Percentiles rank a stretch among this genome's conserved stretches.
Evolutionary conservation across 192 early-diverging fungal genomes (phyloP).

Genomic region (Pecoramyces ruminantium): DNA sequence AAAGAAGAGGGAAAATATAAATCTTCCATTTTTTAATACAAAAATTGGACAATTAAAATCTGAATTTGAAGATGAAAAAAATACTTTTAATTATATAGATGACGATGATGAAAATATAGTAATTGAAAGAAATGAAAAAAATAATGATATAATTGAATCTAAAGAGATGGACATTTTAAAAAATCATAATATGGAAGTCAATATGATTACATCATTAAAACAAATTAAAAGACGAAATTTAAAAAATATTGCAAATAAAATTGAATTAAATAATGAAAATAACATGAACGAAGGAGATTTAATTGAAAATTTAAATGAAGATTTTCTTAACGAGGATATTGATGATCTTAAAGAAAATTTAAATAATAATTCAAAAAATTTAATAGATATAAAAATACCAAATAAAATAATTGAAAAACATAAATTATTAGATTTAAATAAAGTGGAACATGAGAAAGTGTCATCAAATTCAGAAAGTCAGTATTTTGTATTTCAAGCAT

Average conservation of each 20-base stretch:
- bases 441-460: neutral
- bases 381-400: neutral
- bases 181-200: neutral
- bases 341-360: neutral
- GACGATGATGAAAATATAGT: neutral
- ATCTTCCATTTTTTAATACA: neutral
- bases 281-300: neutral
- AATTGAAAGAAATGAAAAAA: neutral
- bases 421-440: neutral
- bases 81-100: neutral
- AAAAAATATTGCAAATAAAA: neutral
- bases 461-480: neutral
- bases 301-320: neutral
- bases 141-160: neutral
- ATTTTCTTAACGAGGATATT: neutral
- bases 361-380: neutral
- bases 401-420: neutral
- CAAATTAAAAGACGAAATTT: neutral
- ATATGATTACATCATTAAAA: neutral
- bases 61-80: neutral
- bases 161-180: neutral
- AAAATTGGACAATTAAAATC: neutral
- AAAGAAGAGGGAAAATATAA: neutral
- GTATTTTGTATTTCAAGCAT: neutral
- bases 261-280: neutral